phyloP scores from a whole-genome alignment of 495 filamentous ascomycete genomes.

The Penicillium alfredii region DNA sequence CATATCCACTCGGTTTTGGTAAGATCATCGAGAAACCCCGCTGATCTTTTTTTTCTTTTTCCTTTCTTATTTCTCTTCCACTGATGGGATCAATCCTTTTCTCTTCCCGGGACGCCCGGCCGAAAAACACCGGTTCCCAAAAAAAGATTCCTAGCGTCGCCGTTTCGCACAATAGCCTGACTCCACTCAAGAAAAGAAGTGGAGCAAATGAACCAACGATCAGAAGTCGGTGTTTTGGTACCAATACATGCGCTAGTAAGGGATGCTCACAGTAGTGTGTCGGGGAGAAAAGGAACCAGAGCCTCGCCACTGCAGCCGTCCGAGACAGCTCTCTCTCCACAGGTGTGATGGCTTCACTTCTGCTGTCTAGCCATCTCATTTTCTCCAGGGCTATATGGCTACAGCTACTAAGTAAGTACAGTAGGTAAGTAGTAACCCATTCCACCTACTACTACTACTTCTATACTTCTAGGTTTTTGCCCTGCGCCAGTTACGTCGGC shows the following conservation, averaged over 20 bases:
- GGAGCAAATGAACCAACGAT: slow-evolving; percentile 11
- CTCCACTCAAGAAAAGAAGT: slow-evolving; percentile 7
- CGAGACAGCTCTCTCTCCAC: slow-evolving; percentile 5
- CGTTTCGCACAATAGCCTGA: too few species aligned
- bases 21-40: too few species aligned
- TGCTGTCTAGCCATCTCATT: neutral
- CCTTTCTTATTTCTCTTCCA: too few species aligned
- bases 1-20: too few species aligned
- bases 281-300: slow-evolving; percentile 16
- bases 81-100: too few species aligned
- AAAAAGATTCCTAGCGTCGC: slow-evolving; percentile 36
- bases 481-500: too few species aligned
- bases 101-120: slow-evolving; percentile 13
- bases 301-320: slow-evolving; percentile 14
- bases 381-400: neutral
- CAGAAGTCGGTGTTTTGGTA: slow-evolving; percentile 2
- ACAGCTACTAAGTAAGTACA: too few species aligned
- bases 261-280: slow-evolving; percentile 20
- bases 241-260: slow-evolving; percentile 15
- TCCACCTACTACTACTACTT: slow-evolving; percentile 4
- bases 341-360: too few species aligned
- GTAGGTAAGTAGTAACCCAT: too few species aligned
- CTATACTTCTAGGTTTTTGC: slow-evolving; percentile 1
- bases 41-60: too few species aligned
- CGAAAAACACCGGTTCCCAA: slow-evolving; percentile 23